Evolutionary conservation across 2,329 filamentous ascomycete species (phyloP).

Genomic region (Stachybotrys echinatus): DNA sequence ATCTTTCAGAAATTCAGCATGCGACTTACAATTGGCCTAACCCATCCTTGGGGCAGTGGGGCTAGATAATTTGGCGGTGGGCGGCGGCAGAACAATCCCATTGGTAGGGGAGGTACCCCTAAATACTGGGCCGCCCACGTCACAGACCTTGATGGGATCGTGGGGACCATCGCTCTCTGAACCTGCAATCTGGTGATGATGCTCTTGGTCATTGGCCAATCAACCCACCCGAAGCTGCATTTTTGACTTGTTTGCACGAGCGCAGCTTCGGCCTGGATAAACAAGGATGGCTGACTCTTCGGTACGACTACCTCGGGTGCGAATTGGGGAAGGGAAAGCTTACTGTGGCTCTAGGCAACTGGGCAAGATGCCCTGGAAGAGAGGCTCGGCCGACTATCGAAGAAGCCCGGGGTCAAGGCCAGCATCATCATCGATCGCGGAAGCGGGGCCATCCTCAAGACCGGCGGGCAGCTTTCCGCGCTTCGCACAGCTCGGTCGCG

Average conservation of each 20-base stretch:
- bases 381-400: slow-evolving; percentile 63
- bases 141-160: background rate
- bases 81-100: slow-evolving; percentile 32
- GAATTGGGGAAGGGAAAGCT: background rate
- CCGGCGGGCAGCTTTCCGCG: slow-evolving; percentile 61
- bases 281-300: background rate
- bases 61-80: slow-evolving; percentile 34
- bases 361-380: slow-evolving; percentile 59
- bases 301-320: background rate
- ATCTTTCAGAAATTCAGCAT: too few species aligned
- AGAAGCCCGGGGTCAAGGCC: slow-evolving; percentile 74
- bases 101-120: too few species aligned
- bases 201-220: background rate
- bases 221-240: background rate
- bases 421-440: slow-evolving; percentile 69
- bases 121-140: background rate
- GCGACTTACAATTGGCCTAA: too few species aligned
- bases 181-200: background rate
- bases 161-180: background rate
- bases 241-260: background rate
- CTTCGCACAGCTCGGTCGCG: slow-evolving; percentile 37
- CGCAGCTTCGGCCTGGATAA: background rate
- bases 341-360: slow-evolving; percentile 24
- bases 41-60: too few species aligned
- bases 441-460: slow-evolving; percentile 69